Evolutionary conservation across 768 basidiomycete genomes (phyloP).

Genomic region (Mycena indigotica): DNA sequence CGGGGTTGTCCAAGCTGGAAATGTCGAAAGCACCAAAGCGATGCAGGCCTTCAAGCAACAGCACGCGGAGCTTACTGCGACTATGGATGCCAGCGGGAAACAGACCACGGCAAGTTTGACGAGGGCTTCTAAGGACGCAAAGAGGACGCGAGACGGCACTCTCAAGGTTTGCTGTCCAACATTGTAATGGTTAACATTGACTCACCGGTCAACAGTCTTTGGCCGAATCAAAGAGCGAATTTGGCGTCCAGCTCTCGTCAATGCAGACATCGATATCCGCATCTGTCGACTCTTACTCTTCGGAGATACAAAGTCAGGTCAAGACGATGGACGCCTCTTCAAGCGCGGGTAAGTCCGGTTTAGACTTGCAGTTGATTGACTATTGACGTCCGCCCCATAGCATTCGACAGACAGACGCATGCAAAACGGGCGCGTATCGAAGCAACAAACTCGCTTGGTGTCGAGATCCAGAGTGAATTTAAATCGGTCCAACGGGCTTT

Average conservation of each 20-base stretch:
- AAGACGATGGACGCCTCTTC: conserved; percentile 47
- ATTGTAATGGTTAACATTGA: conserved; percentile 18
- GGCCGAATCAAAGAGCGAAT: conserved; percentile 37
- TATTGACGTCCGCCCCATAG: conserved; percentile 37
- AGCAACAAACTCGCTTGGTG: conserved; percentile 49
- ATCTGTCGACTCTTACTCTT: conserved; percentile 53
- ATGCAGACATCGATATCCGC: conserved; percentile 47
- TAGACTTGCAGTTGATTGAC: neutral
- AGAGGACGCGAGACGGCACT: conserved; percentile 57
- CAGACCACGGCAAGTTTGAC: conserved; percentile 45
- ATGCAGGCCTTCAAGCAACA: conserved; percentile 49
- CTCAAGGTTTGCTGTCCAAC: conserved; percentile 48
- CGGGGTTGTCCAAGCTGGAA: conserved; percentile 53
- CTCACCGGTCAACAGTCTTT: conserved; percentile 46
- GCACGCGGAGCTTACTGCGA: conserved; percentile 49
- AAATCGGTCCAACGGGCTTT: conserved; percentile 52
- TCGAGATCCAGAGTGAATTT: conserved; percentile 55
- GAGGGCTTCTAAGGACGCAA: conserved; percentile 50
- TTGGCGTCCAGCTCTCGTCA: conserved; percentile 45
- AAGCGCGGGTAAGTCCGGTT: conserved; percentile 41
- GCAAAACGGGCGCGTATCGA: conserved; percentile 73
- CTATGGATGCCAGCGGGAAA: conserved; percentile 42
- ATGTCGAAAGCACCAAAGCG: conserved; percentile 54
- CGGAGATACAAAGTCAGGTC: conserved; percentile 52
- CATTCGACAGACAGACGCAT: conserved; percentile 60